Evolutionary conservation across 306 rosid genomes (phyloP), one percentile per base, ranked within the genome.

Genomic region (Cicer arietinum): DNA sequence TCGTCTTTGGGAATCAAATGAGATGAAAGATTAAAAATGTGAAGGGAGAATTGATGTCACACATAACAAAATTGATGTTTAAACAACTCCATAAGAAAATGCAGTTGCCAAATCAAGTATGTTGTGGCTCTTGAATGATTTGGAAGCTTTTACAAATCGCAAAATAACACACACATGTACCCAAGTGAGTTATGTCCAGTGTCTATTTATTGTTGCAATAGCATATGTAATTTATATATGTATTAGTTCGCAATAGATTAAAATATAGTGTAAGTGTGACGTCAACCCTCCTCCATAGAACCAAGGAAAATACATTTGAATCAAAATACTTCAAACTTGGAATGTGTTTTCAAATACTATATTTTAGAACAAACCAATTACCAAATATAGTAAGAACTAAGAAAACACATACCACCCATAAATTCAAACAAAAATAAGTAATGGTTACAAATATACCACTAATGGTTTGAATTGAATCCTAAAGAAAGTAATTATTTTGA

Each of bases 401-500:
- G 16, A 14, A 14, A 14, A 14, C 16, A 14, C 16, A 14, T 14
- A 14, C 16, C 16, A 14, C 16, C 16, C 16, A 14, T 14, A 14
- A 72, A 73, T 80, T 73, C 40, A 73, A 52, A 72, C 8, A 14
- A 58, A n/a, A 61, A 66, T 51, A 25, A 43, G 17, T 22, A 53
- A 62, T 14, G 16, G 16, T 14, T 14, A 14, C 42, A 63, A 44
- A 57, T 57, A 47, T 56, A 71, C 41, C 40, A 63, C 54, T 17
- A 9, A 54, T 12, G 14, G 45, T 62, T 72, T 20, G 57, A 53
- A 58, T 12, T 58, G 9, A 48, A 63, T 67, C 35, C 63, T 63
- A 66, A 48, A 76, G 39, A 56, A 54, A 67, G 20, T 18, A 18
- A 18, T 18, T 18, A 18, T 18, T 18, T 18, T 18, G 20, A 18